Conservation (phyloP, 116 monocot species). For the Trichopus zeylanicus region DNA sequence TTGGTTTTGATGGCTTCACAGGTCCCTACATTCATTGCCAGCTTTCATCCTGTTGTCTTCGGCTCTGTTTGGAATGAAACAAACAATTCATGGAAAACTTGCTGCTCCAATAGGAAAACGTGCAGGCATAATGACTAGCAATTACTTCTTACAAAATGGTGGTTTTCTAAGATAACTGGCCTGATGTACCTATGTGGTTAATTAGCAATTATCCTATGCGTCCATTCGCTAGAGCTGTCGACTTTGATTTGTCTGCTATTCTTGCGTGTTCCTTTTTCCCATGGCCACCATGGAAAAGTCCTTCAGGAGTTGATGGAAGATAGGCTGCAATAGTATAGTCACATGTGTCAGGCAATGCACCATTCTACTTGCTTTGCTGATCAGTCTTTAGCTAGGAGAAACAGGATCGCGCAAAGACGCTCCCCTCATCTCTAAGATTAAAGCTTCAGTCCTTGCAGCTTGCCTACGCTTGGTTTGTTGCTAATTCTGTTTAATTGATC, state of each 20-base stretch:
- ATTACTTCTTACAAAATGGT: slow-evolving; percentile 39
- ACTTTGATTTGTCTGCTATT: slow-evolving; percentile 34
- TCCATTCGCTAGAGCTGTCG: slow-evolving; percentile 77
- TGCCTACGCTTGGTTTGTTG: no score
- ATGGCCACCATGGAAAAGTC: not conserved
- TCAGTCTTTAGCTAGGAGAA: no score
- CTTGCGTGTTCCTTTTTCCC: slow-evolving; percentile 66
- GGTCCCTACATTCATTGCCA: slow-evolving; percentile 71
- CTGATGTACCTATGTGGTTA: slow-evolving; percentile 54
- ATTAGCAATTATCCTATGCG: slow-evolving; percentile 39
- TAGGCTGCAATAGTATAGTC: no score
- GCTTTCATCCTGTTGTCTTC: slow-evolving; percentile 61
- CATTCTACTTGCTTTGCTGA: no score
- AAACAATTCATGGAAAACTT: slow-evolving; percentile 48
- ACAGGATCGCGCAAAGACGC: no score
- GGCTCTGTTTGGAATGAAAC: slow-evolving; percentile 72
- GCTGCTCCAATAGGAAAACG: slow-evolving; percentile 62
- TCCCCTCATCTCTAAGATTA: no score
- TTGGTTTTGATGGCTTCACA: slow-evolving; percentile 24
- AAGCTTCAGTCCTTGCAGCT: no score
- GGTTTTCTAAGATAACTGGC: slow-evolving; percentile 42
- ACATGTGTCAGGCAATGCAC: no score
- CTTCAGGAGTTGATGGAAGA: not conserved
- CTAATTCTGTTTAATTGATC: no score
- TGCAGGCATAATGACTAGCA: slow-evolving; percentile 58